These are phyloP conservation scores for Acorus calamus DNA, from an alignment of 106 monocot species.

Conservation along the genomic window DNA sequence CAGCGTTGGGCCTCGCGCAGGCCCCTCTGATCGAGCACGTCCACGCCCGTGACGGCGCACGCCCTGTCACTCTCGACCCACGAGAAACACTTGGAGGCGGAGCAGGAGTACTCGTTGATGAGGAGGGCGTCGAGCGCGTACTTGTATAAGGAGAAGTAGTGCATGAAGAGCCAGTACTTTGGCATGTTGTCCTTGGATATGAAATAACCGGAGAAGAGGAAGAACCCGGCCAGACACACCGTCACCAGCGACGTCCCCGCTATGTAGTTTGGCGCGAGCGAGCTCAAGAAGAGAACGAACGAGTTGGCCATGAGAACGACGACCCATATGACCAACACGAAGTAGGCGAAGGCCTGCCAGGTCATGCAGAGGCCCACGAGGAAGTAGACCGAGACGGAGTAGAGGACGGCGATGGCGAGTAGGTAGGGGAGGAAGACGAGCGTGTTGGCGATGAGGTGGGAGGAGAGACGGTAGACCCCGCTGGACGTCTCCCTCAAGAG, in stretches of 20 bases:
- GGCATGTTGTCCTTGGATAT: constrained; percentile 76
- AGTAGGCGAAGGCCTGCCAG: constrained; percentile 47
- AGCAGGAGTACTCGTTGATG: constrained; percentile 82
- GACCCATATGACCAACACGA: constrained; percentile 68
- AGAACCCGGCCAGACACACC: constrained; percentile 82
- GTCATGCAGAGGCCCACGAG: constrained; percentile 79
- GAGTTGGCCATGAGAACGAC: constrained; percentile 90
- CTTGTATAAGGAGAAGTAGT: constrained; percentile 82
- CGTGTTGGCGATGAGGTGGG: constrained; percentile 65
- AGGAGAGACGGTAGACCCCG: constrained; percentile 86
- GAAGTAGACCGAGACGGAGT: constrained; percentile 71
- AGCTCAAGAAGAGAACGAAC: constrained; percentile 80
- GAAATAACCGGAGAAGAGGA: constrained; percentile 96
- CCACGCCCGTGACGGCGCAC: constrained; percentile 53
- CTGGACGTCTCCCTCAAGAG: constrained; percentile 66
- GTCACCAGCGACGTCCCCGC: constrained; percentile 77
- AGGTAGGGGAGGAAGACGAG: constrained; percentile 94
- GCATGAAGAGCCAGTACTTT: constrained; percentile 75
- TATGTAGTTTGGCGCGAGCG: constrained; percentile 85
- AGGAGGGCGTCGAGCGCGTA: constrained; percentile 82
- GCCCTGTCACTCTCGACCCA: constrained; percentile 19
- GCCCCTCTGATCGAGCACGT: constrained; percentile 47
- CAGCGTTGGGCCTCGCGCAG: constrained; percentile 46
- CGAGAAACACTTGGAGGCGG: constrained; percentile 46
- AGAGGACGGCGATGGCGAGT: constrained; percentile 52